Conservation (phyloP, 345 rosid species). For the Dipteronia sinensis region DNA sequence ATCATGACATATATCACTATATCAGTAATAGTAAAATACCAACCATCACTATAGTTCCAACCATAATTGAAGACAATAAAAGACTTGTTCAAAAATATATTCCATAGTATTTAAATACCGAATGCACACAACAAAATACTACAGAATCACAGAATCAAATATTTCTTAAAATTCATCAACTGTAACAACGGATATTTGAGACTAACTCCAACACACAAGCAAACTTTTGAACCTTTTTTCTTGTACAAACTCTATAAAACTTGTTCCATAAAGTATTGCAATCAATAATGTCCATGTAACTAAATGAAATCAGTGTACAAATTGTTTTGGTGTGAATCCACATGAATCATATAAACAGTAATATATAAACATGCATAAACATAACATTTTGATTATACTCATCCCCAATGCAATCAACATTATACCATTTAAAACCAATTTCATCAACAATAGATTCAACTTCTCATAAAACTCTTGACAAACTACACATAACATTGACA, state of each 20-base stretch:
- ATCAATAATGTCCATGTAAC: background rate
- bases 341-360: too few species aligned
- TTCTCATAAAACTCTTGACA: background rate
- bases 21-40: too few species aligned
- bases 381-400: too few species aligned
- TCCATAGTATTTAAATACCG: background rate
- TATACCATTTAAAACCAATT: background rate
- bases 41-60: too few species aligned
- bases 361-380: too few species aligned
- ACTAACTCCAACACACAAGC: too few species aligned
- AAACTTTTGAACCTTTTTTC: too few species aligned
- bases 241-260: too few species aligned
- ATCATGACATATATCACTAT: too few species aligned
- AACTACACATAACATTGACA: background rate
- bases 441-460: background rate
- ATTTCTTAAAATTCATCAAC: background rate
- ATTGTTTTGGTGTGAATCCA: too few species aligned
- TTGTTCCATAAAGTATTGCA: too few species aligned
- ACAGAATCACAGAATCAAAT: background rate
- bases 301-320: background rate
- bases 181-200: background rate
- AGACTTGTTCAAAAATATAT: background rate
- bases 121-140: background rate
- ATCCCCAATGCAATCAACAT: too few species aligned
- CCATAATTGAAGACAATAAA: background rate